Percentiles rank a stretch among this genome's conserved stretches.
Conservation (phyloP, 441 rosid species). For the Capsella rubella region DNA sequence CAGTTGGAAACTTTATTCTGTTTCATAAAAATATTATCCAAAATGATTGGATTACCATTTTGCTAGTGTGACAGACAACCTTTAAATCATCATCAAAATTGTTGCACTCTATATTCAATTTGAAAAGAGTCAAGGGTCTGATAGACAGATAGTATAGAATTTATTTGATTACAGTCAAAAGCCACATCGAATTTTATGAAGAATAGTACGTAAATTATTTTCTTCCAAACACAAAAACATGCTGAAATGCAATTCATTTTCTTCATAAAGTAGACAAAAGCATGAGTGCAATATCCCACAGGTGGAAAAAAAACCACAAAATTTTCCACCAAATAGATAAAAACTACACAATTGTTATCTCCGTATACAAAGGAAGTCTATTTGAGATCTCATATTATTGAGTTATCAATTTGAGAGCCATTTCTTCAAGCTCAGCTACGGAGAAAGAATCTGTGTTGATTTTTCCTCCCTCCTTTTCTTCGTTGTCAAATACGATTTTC, state of each 20-base stretch:
- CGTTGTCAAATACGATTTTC: slow-evolving; percentile 52
- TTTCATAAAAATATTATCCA: background rate
- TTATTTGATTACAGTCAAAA: no score
- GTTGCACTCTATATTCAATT: background rate
- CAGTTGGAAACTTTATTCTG: slow-evolving; percentile 11
- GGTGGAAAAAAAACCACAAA: slow-evolving; percentile 22
- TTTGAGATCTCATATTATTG: slow-evolving; percentile 31
- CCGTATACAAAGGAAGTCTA: background rate
- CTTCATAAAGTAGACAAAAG: background rate
- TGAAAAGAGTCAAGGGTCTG: no score
- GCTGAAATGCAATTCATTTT: background rate
- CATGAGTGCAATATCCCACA: background rate
- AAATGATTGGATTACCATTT: background rate
- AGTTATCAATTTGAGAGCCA: slow-evolving; percentile 73
- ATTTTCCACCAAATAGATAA: background rate
- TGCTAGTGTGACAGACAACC: background rate
- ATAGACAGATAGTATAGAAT: no score
- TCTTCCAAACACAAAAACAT: no score
- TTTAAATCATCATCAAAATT: background rate
- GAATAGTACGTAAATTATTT: no score
- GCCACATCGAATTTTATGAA: background rate
- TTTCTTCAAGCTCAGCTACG: slow-evolving; percentile 74
- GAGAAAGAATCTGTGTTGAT: slow-evolving; percentile 55
- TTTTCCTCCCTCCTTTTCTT: slow-evolving; percentile 17
- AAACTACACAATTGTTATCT: background rate